These are phyloP conservation scores for Pistacia vera DNA, from an alignment of 345 rosid genomes.

Conservation along the genomic window DNA sequence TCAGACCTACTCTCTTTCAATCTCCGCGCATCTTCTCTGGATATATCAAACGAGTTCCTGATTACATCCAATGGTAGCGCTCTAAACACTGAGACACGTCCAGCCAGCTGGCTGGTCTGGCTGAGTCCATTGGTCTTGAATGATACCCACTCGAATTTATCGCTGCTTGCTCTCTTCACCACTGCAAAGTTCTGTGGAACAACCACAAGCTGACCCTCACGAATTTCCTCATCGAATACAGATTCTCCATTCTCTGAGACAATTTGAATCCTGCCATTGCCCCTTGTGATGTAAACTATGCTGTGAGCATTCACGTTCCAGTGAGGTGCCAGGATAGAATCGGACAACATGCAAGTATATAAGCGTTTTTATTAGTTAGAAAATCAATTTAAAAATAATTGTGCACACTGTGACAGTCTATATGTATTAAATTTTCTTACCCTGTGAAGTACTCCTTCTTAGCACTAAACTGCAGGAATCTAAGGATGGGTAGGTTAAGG, in stretches of 20 bases:
- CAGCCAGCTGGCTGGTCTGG: slow-evolving; percentile 27
- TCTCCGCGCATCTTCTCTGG: slow-evolving; percentile 37
- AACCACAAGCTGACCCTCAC: slow-evolving; percentile 37
- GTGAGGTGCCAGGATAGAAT: no score
- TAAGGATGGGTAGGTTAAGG: slow-evolving; percentile 58
- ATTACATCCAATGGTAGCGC: slow-evolving; percentile 38
- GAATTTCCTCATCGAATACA: slow-evolving; percentile 29
- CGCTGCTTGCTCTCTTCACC: slow-evolving; percentile 29
- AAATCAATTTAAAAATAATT: slow-evolving; percentile 16
- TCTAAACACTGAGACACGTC: slow-evolving; percentile 30
- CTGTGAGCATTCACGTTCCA: no score
- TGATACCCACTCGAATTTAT: slow-evolving; percentile 38
- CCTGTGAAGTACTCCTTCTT: slow-evolving; percentile 46
- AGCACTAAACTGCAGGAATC: slow-evolving; percentile 49
- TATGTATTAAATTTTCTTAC: slow-evolving; percentile 11
- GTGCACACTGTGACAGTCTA: no score
- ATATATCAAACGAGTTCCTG: slow-evolving; percentile 33
- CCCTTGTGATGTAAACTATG: no score
- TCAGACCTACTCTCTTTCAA: slow-evolving; percentile 38
- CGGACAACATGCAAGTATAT: no score
- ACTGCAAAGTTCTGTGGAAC: slow-evolving; percentile 40
- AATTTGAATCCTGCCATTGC: no score
- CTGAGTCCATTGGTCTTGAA: slow-evolving; percentile 40
- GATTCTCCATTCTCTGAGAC: slow-evolving; percentile 30
- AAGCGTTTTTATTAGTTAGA: no score